Percentiles rank a stretch among this genome's conserved stretches.
phyloP scores from a whole-genome alignment of 148 eudicot genomes.

The Rhododendron vialii region DNA sequence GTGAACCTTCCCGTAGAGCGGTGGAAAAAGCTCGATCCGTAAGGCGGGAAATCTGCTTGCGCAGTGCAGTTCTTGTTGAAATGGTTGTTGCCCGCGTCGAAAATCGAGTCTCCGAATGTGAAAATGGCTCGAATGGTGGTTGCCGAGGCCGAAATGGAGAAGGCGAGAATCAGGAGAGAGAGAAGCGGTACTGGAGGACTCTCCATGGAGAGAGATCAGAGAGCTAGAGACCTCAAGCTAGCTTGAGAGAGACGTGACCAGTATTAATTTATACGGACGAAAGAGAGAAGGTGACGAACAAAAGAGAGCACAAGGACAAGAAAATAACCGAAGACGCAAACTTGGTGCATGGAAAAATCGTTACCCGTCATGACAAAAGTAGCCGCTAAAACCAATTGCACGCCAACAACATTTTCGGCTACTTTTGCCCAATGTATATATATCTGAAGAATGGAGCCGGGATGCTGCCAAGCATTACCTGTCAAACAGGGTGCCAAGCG shows the following conservation, averaged over 20 bases:
- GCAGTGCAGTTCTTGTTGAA: conserved; percentile 40
- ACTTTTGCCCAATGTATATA: not conserved
- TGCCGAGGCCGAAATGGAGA: conserved; percentile 4
- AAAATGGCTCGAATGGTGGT: conserved; percentile 31
- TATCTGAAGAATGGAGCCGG: not conserved
- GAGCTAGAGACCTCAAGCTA: not conserved
- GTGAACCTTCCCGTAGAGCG: conserved; percentile 62
- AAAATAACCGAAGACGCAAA: conserved; percentile 22
- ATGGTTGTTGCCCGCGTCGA: conserved; percentile 62
- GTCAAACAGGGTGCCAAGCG: no score
- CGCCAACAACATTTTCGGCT: not conserved
- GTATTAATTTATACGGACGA: not conserved
- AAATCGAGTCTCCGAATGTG: conserved; percentile 53
- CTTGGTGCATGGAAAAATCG: conserved; percentile 10
- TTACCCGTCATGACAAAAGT: not conserved
- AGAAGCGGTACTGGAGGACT: not conserved
- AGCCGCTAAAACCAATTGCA: not conserved
- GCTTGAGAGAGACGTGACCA: not conserved
- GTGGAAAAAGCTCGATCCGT: conserved; percentile 48
- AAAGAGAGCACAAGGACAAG: conserved; percentile 2
- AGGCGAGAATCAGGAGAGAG: conserved; percentile 15
- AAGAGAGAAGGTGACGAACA: not conserved
- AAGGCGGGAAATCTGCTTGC: conserved; percentile 63
- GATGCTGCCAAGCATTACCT: no score
- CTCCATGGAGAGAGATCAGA: not conserved